Evolutionary conservation across 306 rosid genomes (phyloP).

Genomic region (Begonia fuchsioides): DNA sequence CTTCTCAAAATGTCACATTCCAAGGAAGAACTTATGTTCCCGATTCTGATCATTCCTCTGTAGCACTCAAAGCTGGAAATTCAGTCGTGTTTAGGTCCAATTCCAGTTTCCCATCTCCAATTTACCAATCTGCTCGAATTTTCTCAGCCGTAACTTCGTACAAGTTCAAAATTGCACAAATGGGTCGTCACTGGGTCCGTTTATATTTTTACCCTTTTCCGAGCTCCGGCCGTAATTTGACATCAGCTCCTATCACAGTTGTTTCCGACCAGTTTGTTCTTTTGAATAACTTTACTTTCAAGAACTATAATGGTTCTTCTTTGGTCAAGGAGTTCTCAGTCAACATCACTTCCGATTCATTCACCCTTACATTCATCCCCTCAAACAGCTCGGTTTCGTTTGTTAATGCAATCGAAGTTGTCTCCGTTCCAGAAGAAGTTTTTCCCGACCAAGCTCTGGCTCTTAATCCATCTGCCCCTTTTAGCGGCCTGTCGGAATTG

Average conservation of each 20-base stretch:
- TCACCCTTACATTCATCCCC: slow-evolving; percentile 57
- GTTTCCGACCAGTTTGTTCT: slow-evolving; percentile 71
- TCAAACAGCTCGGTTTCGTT: slow-evolving; percentile 57
- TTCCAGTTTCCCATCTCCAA: slow-evolving; percentile 44
- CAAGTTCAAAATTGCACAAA: slow-evolving; percentile 32
- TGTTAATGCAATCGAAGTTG: slow-evolving; percentile 89
- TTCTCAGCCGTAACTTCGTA: slow-evolving; percentile 48
- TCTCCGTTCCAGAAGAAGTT: slow-evolving; percentile 62
- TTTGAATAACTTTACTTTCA: slow-evolving; percentile 55
- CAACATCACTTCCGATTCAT: slow-evolving; percentile 49
- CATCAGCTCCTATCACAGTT: slow-evolving; percentile 55
- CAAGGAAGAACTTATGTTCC: slow-evolving; percentile 69
- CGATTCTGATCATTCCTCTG: slow-evolving; percentile 24
- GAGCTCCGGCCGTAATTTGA: slow-evolving; percentile 30
- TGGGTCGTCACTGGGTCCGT: slow-evolving; percentile 80
- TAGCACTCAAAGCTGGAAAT: slow-evolving; percentile 35
- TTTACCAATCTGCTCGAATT: slow-evolving; percentile 65
- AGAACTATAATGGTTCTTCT: slow-evolving; percentile 47
- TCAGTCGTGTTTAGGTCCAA: slow-evolving; percentile 42
- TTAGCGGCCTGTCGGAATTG: slow-evolving; percentile 46
- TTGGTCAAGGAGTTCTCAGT: slow-evolving; percentile 74
- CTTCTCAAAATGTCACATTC: slow-evolving; percentile 40
- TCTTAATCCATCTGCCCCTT: slow-evolving; percentile 43
- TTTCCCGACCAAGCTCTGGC: slow-evolving; percentile 63
- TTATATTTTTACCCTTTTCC: slow-evolving; percentile 56